A percentile compares a stretch with the other conserved stretches of the same genome.
Evolutionary conservation across 495 filamentous ascomycete species (phyloP).

Genomic region (Neurospora sp.): DNA sequence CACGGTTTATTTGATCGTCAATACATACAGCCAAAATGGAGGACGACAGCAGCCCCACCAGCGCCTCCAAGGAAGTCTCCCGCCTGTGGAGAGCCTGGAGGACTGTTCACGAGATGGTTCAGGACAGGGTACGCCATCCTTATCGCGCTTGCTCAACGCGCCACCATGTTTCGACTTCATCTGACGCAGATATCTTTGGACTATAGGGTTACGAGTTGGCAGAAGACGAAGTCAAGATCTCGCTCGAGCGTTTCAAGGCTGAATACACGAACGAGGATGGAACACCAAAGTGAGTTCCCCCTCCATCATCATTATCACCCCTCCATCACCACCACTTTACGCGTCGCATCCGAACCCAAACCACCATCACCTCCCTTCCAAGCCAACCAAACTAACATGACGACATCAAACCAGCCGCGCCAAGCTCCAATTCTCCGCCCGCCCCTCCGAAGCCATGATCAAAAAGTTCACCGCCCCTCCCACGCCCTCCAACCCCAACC

Average conservation of each 20-base stretch:
- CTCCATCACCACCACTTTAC: not conserved
- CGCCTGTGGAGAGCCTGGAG: conserved; percentile 82
- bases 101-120: conserved; percentile 81
- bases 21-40: conserved; percentile 30
- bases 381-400: not conserved
- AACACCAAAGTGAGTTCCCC: conserved; percentile 51
- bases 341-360: conserved; percentile 8
- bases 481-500: conserved; percentile 53
- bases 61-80: conserved; percentile 50
- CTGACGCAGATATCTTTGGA: not conserved
- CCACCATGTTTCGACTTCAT: not conserved
- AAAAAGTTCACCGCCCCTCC: conserved; percentile 64
- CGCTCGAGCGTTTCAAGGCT: conserved; percentile 61
- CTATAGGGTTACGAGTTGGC: conserved; percentile 80
- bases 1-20: not conserved
- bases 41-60: conserved; percentile 39
- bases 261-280: conserved; percentile 62
- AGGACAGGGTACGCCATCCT: conserved; percentile 54
- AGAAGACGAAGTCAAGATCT: conserved; percentile 77
- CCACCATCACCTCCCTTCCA: conserved; percentile 7
- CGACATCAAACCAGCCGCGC: conserved; percentile 49
- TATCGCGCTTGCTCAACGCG: not conserved
- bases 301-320: not conserved
- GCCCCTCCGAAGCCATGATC: conserved; percentile 73
- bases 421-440: conserved; percentile 76